Percentiles rank a stretch among this genome's conserved stretches.
Evolutionary conservation across 2,329 filamentous ascomycete genomes (phyloP).

Genomic region (Stachybotrys elegans): DNA sequence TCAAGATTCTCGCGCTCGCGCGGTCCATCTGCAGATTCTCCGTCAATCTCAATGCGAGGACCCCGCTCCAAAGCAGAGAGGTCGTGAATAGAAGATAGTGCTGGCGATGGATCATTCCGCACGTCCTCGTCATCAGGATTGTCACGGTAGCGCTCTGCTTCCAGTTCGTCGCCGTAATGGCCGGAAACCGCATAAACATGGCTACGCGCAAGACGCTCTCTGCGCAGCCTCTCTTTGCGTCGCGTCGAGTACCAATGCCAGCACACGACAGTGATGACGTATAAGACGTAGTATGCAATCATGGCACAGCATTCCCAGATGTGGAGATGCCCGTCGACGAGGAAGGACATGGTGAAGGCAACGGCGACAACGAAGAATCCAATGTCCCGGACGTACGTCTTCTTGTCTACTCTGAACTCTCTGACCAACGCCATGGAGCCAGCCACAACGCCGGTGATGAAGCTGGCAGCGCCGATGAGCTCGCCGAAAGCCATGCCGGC

Average conservation of each 20-base stretch:
- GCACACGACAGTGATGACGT: conserved; percentile 78
- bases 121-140: conserved; percentile 36
- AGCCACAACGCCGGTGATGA: conserved; percentile 94
- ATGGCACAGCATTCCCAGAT: conserved; percentile 88
- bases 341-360: conserved; percentile 78
- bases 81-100: conserved; percentile 22
- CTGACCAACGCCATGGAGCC: conserved; percentile 96
- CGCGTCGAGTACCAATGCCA: conserved; percentile 86
- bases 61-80: conserved; percentile 39
- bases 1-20: too few species aligned
- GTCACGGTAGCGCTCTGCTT: conserved; percentile 57
- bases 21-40: conserved; percentile 20
- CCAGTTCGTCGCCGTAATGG: conserved; percentile 47
- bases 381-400: conserved; percentile 87
- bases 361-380: conserved; percentile 87
- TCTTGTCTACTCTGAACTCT: conserved; percentile 85
- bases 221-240: conserved; percentile 53
- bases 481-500: conserved; percentile 96
- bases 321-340: conserved; percentile 77
- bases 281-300: conserved; percentile 88
- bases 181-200: conserved; percentile 61
- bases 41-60: conserved; percentile 43
- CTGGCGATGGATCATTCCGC: conserved; percentile 9
- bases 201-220: conserved; percentile 67
- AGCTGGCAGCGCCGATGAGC: conserved; percentile 87